These are phyloP conservation scores for Cercospora janseana DNA, from an alignment of 2,329 filamentous ascomycete genomes.

Conservation along the genomic window DNA sequence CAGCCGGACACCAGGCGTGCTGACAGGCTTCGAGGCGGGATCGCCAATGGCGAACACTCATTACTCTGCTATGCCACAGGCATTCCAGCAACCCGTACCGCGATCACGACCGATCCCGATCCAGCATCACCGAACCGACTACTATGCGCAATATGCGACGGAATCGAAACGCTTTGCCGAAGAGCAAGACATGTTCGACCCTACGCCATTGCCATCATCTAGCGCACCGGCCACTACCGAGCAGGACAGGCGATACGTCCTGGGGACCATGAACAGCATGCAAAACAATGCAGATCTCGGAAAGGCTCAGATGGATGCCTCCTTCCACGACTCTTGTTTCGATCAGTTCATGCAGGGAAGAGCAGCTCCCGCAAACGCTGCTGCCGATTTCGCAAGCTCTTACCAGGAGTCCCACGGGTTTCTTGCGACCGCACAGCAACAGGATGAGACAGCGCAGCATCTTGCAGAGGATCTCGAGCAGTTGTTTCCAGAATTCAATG, in stretches of 20 bases:
- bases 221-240: background rate
- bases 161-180: background rate
- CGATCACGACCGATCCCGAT: slow-evolving; percentile 1
- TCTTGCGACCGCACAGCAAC: too few species aligned
- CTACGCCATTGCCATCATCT: background rate
- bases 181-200: background rate
- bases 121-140: background rate
- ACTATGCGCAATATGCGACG: background rate
- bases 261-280: too few species aligned
- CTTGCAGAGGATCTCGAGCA: slow-evolving; percentile 7
- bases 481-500: slow-evolving; percentile 14
- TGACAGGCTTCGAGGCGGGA: slow-evolving; percentile 4
- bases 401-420: too few species aligned
- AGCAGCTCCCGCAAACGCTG: background rate
- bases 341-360: too few species aligned
- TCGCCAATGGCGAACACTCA: slow-evolving; percentile 11
- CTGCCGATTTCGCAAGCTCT: background rate
- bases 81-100: background rate
- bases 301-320: too few species aligned
- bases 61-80: background rate
- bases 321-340: too few species aligned
- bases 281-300: too few species aligned
- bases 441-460: too few species aligned
- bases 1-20: background rate
- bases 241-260: too few species aligned